A percentile compares a stretch with the other conserved stretches of the same genome.
phyloP scores from a whole-genome alignment of 306 rosid species.

The Trifolium fragiferum region DNA sequence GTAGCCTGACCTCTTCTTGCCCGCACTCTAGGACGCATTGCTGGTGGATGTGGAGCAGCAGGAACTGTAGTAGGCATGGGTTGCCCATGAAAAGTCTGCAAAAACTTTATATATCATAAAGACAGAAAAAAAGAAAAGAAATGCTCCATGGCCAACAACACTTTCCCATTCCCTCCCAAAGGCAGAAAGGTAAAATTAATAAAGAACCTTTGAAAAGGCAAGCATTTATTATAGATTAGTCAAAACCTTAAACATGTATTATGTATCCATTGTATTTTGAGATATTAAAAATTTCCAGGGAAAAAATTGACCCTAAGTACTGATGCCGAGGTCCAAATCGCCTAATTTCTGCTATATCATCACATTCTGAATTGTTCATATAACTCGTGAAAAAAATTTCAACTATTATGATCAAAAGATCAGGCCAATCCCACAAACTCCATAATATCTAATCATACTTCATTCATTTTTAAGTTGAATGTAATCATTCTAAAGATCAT shows the following conservation, averaged over 20 bases:
- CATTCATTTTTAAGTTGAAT: slow-evolving; percentile 15
- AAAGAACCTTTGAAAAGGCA: slow-evolving; percentile 1
- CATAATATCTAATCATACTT: slow-evolving; percentile 7
- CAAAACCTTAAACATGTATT: slow-evolving; percentile 2
- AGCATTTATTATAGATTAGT: slow-evolving; percentile 18
- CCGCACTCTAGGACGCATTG: slow-evolving; percentile 96
- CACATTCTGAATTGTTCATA: slow-evolving; percentile 14
- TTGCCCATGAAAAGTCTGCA: slow-evolving; percentile 84
- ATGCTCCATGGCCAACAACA: slow-evolving; percentile 18
- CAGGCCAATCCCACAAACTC: background rate
- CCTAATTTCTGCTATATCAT: slow-evolving; percentile 4
- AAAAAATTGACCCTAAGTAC: background rate
- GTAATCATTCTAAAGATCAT: background rate
- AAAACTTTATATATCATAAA: slow-evolving; percentile 27
- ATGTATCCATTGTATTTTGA: background rate
- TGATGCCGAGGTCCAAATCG: slow-evolving; percentile 17
- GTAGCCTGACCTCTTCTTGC: slow-evolving; percentile 99
- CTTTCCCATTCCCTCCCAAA: background rate
- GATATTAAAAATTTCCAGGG: background rate
- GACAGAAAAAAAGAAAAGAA: background rate
- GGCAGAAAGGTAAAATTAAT: background rate
- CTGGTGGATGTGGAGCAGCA: slow-evolving; percentile 79
- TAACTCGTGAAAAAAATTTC: background rate
- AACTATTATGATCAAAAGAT: background rate
- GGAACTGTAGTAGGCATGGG: slow-evolving; percentile 67